Conservation (phyloP, 1,284 basidiomycete species). For the Ustilago cynodontis region DNA sequence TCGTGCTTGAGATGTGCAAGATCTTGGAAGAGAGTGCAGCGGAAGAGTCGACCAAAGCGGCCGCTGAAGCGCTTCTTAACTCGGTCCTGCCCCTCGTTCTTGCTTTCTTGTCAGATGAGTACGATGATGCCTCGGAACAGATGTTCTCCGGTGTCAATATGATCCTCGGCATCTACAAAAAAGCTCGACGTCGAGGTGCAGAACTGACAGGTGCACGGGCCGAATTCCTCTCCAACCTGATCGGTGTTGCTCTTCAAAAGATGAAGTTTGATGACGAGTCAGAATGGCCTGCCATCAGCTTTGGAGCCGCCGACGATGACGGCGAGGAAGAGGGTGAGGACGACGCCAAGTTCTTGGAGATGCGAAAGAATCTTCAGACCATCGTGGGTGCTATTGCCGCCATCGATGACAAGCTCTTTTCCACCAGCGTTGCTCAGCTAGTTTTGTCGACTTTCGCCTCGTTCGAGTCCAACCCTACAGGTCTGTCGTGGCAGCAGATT, state of each 20-base stretch:
- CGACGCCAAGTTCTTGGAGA: slow-evolving; percentile 82
- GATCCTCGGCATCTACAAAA: slow-evolving; percentile 65
- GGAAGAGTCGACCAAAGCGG: slow-evolving; percentile 76
- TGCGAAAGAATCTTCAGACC: slow-evolving; percentile 86
- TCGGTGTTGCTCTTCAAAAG: slow-evolving; percentile 85
- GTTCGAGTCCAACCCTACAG: slow-evolving; percentile 73
- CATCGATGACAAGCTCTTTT: slow-evolving; percentile 85
- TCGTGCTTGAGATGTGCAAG: slow-evolving; percentile 87
- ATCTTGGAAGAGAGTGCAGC: slow-evolving; percentile 78
- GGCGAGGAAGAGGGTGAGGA: slow-evolving; percentile 79
- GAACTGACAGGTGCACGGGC: slow-evolving; percentile 45
- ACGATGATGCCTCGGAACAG: slow-evolving; percentile 70
- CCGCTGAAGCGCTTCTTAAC: slow-evolving; percentile 79
- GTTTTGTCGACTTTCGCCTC: slow-evolving; percentile 80
- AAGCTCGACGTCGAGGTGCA: slow-evolving; percentile 55
- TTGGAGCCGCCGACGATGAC: slow-evolving; percentile 79
- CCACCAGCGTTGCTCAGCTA: slow-evolving; percentile 78
- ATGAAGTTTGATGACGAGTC: slow-evolving; percentile 75
- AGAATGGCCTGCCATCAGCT: slow-evolving; percentile 81
- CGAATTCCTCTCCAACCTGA: slow-evolving; percentile 81
- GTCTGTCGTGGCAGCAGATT: slow-evolving; percentile 90
- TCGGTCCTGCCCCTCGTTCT: slow-evolving; percentile 85
- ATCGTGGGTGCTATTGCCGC: slow-evolving; percentile 84
- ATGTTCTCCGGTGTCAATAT: slow-evolving; percentile 60
- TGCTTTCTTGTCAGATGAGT: slow-evolving; percentile 87